Percentiles rank a stretch among this genome's conserved stretches.
phyloP scores from a whole-genome alignment of 2,329 filamentous ascomycete genomes.

The Diaporthe citrichinensis region DNA sequence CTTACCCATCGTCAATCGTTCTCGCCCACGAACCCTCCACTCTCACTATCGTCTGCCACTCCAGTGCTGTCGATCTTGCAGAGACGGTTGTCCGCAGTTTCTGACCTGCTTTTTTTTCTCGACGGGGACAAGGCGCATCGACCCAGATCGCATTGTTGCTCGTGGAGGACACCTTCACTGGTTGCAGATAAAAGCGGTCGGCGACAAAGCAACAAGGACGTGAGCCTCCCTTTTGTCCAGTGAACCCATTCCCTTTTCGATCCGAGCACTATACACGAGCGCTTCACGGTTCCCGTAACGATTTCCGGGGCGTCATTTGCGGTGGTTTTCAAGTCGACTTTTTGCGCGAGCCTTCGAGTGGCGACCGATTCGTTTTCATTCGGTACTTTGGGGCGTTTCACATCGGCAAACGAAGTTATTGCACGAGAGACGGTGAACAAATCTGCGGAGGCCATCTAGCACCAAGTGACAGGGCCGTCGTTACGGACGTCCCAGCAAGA shows the following conservation, averaged over 20 bases:
- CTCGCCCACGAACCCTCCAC: constrained; percentile 30
- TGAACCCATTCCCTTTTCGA: not conserved
- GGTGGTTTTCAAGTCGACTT: not conserved
- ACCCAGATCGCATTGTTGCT: constrained; percentile 36
- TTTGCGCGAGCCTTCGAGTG: not conserved
- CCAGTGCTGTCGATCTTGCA: constrained; percentile 15
- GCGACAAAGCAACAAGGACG: constrained; percentile 41
- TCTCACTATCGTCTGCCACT: constrained; percentile 27
- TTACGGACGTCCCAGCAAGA: constrained; percentile 47
- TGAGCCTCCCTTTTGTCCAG: not conserved
- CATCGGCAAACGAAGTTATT: not conserved
- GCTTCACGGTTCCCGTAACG: not conserved
- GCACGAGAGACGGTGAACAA: not conserved
- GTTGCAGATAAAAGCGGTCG: constrained; percentile 40
- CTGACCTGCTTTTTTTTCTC: constrained; percentile 40
- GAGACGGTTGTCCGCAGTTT: constrained; percentile 38
- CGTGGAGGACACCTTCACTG: constrained; percentile 41
- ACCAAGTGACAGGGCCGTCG: constrained; percentile 23
- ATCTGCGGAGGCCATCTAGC: not conserved
- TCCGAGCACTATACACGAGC: not conserved
- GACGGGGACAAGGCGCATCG: constrained; percentile 36
- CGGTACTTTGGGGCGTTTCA: not conserved
- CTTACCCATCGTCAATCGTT: constrained; percentile 37
- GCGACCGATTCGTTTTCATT: not conserved
- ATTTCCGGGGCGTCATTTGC: not conserved